Percentiles rank a stretch among this genome's conserved stretches.
Conservation (phyloP, 768 basidiomycete species). For the Porpolomopsis calyptriformis region DNA sequence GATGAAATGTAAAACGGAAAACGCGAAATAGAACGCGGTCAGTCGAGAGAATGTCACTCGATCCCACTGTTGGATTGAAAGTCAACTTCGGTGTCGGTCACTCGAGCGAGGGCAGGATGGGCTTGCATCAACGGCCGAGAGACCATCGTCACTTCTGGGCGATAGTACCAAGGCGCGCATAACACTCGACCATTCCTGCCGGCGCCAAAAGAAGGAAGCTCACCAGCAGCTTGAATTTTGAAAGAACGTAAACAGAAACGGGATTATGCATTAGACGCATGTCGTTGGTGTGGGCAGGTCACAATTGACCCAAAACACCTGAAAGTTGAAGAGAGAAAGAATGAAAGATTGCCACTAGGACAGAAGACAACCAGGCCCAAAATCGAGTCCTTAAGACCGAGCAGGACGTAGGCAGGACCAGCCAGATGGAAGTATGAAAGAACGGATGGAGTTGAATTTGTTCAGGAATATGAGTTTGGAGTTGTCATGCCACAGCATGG, state of each 20-base stretch:
- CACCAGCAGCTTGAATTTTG: constrained; percentile 25
- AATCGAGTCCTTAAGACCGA: too few species aligned
- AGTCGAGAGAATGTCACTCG: constrained; percentile 59
- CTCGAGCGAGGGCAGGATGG: too few species aligned
- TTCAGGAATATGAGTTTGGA: too few species aligned
- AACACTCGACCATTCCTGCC: too few species aligned
- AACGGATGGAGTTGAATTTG: background rate
- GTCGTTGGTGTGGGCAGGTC: too few species aligned
- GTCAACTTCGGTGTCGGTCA: too few species aligned
- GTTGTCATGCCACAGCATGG: too few species aligned
- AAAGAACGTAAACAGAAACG: background rate
- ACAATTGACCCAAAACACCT: too few species aligned
- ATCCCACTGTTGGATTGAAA: constrained; percentile 40
- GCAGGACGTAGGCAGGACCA: too few species aligned
- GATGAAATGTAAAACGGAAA: constrained; percentile 55
- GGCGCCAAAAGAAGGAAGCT: background rate
- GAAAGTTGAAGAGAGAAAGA: background rate
- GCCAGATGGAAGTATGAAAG: constrained; percentile 10
- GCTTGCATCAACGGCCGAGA: too few species aligned
- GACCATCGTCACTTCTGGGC: too few species aligned
- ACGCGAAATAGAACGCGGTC: constrained; percentile 54
- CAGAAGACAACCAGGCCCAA: background rate
- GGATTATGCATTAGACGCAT: background rate
- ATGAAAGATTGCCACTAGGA: background rate
- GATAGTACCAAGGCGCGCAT: constrained; percentile 7